Evolutionary conservation across 257 asterid species (phyloP), one percentile per base, ranked within the genome.

Genomic region (Paulownia fortunei): DNA sequence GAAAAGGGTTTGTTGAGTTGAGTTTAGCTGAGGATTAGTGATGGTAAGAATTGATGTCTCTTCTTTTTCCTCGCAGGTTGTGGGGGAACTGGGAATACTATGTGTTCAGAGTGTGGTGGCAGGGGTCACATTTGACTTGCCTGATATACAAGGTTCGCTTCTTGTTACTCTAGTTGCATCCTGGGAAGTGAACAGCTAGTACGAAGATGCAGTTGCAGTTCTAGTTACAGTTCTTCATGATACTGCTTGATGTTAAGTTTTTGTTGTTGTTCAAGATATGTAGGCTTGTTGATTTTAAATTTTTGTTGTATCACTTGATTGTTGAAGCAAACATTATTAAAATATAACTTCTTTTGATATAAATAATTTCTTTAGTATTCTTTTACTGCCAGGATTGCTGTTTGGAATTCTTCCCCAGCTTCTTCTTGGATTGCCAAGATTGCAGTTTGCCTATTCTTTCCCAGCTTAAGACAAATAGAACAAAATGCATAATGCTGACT

Each of bases 101-200:
- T 90, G 90, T 90, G 92, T 54, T 83, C 84, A 10, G 86, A 78
- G 2, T 90, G 92, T 85, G 90, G 89, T 36, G 95, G 92, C 16
- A 83, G 89, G 66, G 92, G 95, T 41, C 95, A 88, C 77, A 68
- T 76, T n/a, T 74, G 81, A 79, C 39, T 52, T 69, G 70, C 81
- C 52, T 56, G 47, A 69, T 55, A 72, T 6, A 26, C 54, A 24
- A 65, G 80, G 58, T 68, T 76, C 49, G 69, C 52, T 76, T 75
- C 73, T 62, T 21, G 18, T 49, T 59, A 26, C 74, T 34, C 54
- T n/a, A 55, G 42, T 62, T 65, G 56, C 49, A 21, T n/a, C 23
- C 63, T 70, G 42, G 69, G 61, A 64, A 55, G 72, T 69, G 56
- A 77, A 67, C 49, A 18, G 27, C 70, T 27, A 32, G 30, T 49